These are phyloP conservation scores for Houttuynia cordata DNA, from an alignment of 164 flowering plant genomes.

Conservation along the genomic window DNA sequence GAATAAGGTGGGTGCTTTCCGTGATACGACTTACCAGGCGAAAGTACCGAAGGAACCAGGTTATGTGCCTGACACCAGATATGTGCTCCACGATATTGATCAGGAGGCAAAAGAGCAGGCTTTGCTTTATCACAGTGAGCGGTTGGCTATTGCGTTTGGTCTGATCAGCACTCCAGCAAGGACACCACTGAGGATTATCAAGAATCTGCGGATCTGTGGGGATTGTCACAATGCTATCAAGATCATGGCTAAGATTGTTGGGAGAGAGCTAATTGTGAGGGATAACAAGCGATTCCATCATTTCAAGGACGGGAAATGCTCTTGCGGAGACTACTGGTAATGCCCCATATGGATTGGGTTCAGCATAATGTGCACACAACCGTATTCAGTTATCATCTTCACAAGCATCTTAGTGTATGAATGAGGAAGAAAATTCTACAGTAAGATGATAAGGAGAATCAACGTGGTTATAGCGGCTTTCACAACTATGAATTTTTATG, in stretches of 20 bases:
- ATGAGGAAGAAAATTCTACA: neutral
- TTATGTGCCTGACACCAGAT: constrained; percentile 81
- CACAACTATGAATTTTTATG: too few species aligned
- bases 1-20: constrained; percentile 38
- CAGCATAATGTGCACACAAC: too few species aligned
- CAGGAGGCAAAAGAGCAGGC: constrained; percentile 95
- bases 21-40: constrained; percentile 37
- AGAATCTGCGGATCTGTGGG: constrained; percentile 77
- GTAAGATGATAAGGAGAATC: neutral
- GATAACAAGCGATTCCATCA: constrained; percentile 86
- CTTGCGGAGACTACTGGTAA: constrained; percentile 85
- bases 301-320: constrained; percentile 81
- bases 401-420: too few species aligned
- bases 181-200: constrained; percentile 67
- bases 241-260: constrained; percentile 82
- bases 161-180: constrained; percentile 79
- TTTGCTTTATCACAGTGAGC: constrained; percentile 73
- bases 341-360: too few species aligned
- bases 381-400: too few species aligned
- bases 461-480: neutral
- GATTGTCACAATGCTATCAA: constrained; percentile 90
- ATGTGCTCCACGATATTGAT: constrained; percentile 87
- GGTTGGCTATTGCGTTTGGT: constrained; percentile 83
- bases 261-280: constrained; percentile 79
- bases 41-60: constrained; percentile 48